Percentiles rank a stretch among this genome's conserved stretches.
These are phyloP conservation scores for Pleurotus eryngii DNA, from an alignment of 768 basidiomycete species.

Conservation along the genomic window DNA sequence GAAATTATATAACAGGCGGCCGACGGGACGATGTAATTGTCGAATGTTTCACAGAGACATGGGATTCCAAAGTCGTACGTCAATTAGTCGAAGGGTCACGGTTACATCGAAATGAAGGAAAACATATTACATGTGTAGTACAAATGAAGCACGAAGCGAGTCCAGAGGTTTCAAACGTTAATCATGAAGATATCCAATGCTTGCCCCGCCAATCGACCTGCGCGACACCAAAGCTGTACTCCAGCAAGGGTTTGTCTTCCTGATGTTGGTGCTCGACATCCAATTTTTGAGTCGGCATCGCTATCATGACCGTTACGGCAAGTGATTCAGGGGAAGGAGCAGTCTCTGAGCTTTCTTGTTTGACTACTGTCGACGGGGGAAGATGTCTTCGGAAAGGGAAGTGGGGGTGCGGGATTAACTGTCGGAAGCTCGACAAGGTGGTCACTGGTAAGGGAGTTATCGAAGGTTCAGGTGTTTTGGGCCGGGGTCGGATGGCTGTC, in stretches of 20 bases:
- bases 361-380: neutral
- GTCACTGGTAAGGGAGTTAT: slow-evolving; percentile 5
- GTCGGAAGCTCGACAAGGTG: neutral
- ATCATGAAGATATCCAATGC: neutral
- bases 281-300: slow-evolving; percentile 35
- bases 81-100: too few relatives aligned
- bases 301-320: slow-evolving; percentile 44
- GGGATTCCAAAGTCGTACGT: too few relatives aligned
- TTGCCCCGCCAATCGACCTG: slow-evolving; percentile 29
- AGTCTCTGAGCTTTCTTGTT: neutral
- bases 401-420: neutral
- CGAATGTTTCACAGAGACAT: too few relatives aligned
- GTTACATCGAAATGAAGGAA: too few relatives aligned
- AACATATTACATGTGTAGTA: too few relatives aligned
- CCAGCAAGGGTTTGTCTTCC: slow-evolving; percentile 15
- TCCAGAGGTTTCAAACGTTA: neutral
- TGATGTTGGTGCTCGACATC: neutral
- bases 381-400: neutral
- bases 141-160: too few relatives aligned
- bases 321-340: slow-evolving; percentile 18
- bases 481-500: slow-evolving; percentile 11
- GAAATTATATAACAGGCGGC: too few relatives aligned
- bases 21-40: too few relatives aligned
- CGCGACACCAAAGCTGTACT: slow-evolving; percentile 44
- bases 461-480: slow-evolving; percentile 7